phyloP scores from a whole-genome alignment of 352 stramenopile species.

The Pythium sukuiense region DNA sequence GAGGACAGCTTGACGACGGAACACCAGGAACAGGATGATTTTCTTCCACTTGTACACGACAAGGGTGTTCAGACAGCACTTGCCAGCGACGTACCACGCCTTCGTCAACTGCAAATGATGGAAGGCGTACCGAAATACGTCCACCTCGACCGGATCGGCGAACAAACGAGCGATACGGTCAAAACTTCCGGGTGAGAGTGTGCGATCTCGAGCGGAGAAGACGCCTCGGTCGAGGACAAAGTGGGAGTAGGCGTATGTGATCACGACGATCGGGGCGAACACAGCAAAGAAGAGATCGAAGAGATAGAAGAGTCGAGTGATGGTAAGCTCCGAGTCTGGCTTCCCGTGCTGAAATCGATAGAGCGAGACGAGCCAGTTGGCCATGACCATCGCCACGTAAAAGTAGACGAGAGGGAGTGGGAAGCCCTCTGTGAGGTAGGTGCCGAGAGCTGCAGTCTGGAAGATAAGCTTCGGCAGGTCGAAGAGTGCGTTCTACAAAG shows the following conservation, averaged over 20 bases:
- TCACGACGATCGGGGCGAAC: slow-evolving; percentile 31
- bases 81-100: slow-evolving; percentile 14
- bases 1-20: neutral
- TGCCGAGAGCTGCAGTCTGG: slow-evolving; percentile 22
- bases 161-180: slow-evolving; percentile 29
- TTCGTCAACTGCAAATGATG: slow-evolving; percentile 23
- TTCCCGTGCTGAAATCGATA: slow-evolving; percentile 29
- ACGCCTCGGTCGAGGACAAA: slow-evolving; percentile 28
- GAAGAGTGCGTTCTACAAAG: too few relatives aligned
- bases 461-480: slow-evolving; percentile 32
- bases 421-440: slow-evolving; percentile 30
- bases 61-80: slow-evolving; percentile 24
- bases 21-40: slow-evolving; percentile 24
- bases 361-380: slow-evolving; percentile 31
- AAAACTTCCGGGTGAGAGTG: slow-evolving; percentile 19
- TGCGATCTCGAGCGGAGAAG: slow-evolving; percentile 17
- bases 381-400: slow-evolving; percentile 25
- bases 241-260: slow-evolving; percentile 27
- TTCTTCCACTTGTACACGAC: slow-evolving; percentile 29
- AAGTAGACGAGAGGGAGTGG: slow-evolving; percentile 29
- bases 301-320: slow-evolving; percentile 26
- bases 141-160: slow-evolving; percentile 27
- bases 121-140: slow-evolving; percentile 28
- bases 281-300: slow-evolving; percentile 39
- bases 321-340: slow-evolving; percentile 11